phyloP scores from a whole-genome alignment of 345 rosid species.

The Linum tenue region DNA sequence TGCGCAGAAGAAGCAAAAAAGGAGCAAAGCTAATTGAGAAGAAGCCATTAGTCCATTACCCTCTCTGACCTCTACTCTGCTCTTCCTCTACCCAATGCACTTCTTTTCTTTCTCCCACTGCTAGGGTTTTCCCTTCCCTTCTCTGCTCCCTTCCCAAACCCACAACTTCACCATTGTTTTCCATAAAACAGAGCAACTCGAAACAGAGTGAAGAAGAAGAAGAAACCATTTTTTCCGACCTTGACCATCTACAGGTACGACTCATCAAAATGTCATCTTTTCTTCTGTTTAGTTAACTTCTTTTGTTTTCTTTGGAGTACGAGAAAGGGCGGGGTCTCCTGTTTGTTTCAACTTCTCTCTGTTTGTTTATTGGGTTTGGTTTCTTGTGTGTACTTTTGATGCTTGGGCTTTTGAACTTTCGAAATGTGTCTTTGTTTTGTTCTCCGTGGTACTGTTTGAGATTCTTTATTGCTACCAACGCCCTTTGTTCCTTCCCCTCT shows the following conservation, averaged over 20 bases:
- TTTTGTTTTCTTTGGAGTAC: background rate
- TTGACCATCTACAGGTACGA: background rate
- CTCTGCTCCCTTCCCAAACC: background rate
- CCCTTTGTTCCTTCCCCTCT: background rate
- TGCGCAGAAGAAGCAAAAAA: background rate
- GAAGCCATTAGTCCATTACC: background rate
- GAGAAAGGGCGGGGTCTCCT: background rate
- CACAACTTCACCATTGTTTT: no score
- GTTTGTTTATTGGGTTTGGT: background rate
- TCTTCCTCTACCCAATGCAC: background rate
- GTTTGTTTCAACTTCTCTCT: background rate
- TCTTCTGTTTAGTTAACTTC: no score
- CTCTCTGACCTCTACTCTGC: background rate
- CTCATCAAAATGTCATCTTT: background rate
- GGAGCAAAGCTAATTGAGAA: background rate
- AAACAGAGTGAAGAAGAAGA: background rate
- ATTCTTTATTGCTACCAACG: no score
- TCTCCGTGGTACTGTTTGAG: background rate
- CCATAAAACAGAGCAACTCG: background rate
- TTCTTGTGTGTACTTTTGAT: background rate
- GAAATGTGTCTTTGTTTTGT: background rate
- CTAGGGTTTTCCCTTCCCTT: background rate
- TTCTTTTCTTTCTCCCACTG: background rate
- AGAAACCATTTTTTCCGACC: background rate
- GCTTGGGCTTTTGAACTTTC: background rate